These are phyloP conservation scores for Termitomyces sp. DNA, from an alignment of 768 basidiomycete species.

Conservation along the genomic window DNA sequence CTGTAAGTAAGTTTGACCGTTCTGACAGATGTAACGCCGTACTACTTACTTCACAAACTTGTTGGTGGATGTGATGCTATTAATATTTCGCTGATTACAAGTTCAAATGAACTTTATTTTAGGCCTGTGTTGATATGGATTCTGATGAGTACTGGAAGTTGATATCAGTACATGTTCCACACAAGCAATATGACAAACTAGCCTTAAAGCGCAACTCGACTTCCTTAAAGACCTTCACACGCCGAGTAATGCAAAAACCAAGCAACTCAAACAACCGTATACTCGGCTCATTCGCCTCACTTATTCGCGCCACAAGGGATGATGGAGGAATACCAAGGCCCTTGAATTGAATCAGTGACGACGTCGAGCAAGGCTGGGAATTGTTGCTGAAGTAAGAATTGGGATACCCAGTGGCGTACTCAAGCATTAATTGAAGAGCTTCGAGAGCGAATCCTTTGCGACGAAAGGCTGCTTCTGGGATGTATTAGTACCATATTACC, in stretches of 20 bases:
- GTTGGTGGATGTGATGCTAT: too few species aligned
- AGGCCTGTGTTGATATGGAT: too few species aligned
- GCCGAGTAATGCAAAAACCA: conserved; percentile 66
- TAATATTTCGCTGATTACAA: neutral
- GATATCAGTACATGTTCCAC: neutral
- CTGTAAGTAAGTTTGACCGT: too few species aligned
- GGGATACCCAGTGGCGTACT: conserved; percentile 54
- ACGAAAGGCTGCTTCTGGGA: conserved; percentile 57
- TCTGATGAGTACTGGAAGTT: neutral
- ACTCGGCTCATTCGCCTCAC: conserved; percentile 61
- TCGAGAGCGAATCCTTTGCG: conserved; percentile 61
- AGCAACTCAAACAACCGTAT: conserved; percentile 70
- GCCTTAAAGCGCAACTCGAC: conserved; percentile 64
- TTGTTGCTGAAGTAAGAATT: conserved; percentile 15
- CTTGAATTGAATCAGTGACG: conserved; percentile 18
- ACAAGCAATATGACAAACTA: neutral
- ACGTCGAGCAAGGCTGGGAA: neutral
- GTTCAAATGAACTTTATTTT: too few species aligned
- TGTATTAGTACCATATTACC: neutral
- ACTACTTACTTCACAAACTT: neutral
- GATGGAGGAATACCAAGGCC: conserved; percentile 34
- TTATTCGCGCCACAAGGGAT: conserved; percentile 65
- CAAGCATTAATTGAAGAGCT: conserved; percentile 60
- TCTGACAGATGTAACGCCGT: too few species aligned
- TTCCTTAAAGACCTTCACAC: conserved; percentile 73